Percentiles rank a stretch among this genome's conserved stretches.
Evolutionary conservation across 768 basidiomycete species (phyloP).

Genomic region (Serpula lacrymans): DNA sequence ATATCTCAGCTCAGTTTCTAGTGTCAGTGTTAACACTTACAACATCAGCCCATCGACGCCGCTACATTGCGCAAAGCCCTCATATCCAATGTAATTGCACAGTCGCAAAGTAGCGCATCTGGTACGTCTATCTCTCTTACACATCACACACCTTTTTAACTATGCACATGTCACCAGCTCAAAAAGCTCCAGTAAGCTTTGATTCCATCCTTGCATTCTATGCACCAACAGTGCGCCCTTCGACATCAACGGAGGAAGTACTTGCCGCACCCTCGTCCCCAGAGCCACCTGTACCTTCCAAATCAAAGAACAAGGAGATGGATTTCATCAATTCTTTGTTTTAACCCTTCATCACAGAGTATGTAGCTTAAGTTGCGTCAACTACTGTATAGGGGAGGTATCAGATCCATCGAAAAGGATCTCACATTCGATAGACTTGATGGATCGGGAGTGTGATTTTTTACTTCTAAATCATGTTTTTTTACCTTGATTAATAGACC

Average conservation of each 20-base stretch:
- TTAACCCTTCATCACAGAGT: too few species aligned
- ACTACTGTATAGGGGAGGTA: too few species aligned
- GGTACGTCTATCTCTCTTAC: constrained; percentile 28
- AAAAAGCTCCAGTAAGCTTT: constrained; percentile 50
- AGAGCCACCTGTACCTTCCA: constrained; percentile 4
- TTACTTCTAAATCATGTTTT: too few species aligned
- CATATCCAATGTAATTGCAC: constrained; percentile 56
- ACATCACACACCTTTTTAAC: not conserved
- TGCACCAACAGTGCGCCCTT: constrained; percentile 38
- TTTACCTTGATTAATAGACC: too few species aligned
- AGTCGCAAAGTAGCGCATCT: constrained; percentile 44
- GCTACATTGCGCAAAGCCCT: constrained; percentile 63
- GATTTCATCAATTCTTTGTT: too few species aligned
- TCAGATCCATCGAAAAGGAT: too few species aligned
- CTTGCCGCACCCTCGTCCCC: constrained; percentile 4
- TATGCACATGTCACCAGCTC: constrained; percentile 27
- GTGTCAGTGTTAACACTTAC: not conserved
- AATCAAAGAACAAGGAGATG: constrained; percentile 24
- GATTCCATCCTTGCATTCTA: constrained; percentile 78
- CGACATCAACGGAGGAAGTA: constrained; percentile 10
- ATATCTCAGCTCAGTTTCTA: not conserved
- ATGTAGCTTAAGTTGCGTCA: too few species aligned
- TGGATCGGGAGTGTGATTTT: too few species aligned
- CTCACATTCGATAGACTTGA: too few species aligned
- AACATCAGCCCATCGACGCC: constrained; percentile 54